A percentile compares a stretch with the other conserved stretches of the same genome.
phyloP scores from a whole-genome alignment of 495 filamentous ascomycete genomes.

The Tuber melanosporum region DNA sequence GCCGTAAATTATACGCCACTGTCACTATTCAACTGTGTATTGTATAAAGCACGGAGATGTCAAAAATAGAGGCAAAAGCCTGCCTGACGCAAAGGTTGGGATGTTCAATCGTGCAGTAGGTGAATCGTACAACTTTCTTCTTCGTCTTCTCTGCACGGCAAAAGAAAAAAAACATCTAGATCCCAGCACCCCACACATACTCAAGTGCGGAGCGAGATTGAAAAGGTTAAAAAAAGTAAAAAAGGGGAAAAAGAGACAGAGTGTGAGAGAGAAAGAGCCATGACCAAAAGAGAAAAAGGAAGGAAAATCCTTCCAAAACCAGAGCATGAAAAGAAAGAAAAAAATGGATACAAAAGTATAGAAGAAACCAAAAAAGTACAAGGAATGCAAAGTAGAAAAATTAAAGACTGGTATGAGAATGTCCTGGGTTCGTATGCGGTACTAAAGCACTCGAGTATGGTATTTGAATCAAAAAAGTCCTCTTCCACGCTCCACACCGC shows the following conservation, averaged over 20 bases:
- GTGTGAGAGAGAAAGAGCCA: background rate
- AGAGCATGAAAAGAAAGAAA: background rate
- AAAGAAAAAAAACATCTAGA: conserved; percentile 1
- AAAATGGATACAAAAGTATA: too few relatives aligned
- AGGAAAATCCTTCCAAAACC: background rate
- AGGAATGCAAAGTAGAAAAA: background rate
- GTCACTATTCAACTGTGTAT: background rate
- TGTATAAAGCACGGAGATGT: conserved; percentile 4
- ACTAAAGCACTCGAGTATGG: background rate
- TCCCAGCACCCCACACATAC: conserved; percentile 1
- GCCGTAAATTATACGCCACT: conserved; percentile 7
- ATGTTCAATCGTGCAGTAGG: conserved; percentile 35
- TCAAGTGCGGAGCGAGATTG: background rate
- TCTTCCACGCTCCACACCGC: background rate
- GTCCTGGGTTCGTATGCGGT: background rate
- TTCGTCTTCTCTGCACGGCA: background rate
- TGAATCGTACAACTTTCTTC: conserved; percentile 18
- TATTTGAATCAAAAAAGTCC: background rate
- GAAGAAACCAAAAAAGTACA: background rate
- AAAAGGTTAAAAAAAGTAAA: background rate
- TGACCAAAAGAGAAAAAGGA: background rate
- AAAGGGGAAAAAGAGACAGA: background rate
- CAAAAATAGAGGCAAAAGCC: conserved; percentile 12
- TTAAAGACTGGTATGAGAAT: background rate
- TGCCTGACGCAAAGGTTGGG: conserved; percentile 33